phyloP scores from a whole-genome alignment of 768 basidiomycete genomes.

The Mycena maculata region DNA sequence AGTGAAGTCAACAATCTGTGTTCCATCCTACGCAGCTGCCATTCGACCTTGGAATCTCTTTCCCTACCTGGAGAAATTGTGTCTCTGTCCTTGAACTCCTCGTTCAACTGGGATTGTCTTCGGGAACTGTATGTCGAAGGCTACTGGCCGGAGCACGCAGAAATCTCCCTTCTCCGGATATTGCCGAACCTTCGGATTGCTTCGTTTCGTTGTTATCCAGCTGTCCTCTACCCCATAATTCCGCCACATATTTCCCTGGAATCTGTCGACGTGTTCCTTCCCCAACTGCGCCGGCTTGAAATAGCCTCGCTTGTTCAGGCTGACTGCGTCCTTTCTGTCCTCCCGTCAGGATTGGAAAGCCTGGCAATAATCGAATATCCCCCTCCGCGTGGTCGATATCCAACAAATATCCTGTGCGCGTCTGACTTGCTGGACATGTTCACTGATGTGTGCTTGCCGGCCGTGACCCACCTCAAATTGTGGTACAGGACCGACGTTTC shows the following conservation, averaged over 20 bases:
- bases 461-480: neutral
- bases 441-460: neutral
- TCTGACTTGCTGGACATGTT: neutral
- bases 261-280: neutral
- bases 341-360: neutral
- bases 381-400: neutral
- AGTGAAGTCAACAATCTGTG: neutral
- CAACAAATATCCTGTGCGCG: neutral
- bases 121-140: conserved; percentile 13
- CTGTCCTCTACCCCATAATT: neutral
- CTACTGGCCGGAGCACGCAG: neutral
- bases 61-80: conserved; percentile 2
- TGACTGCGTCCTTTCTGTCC: neutral
- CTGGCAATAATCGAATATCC: conserved; percentile 1
- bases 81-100: neutral
- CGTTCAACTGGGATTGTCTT: neutral
- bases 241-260: neutral
- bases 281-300: neutral
- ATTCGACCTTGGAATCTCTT: conserved; percentile 1
- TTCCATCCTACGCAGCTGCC: neutral
- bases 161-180: neutral
- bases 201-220: neutral
- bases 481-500: neutral
- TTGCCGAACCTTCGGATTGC: neutral
- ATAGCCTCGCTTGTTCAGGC: neutral